phyloP scores from a whole-genome alignment of 1,139 yeast species.

The Geotrichum carabidarum region DNA sequence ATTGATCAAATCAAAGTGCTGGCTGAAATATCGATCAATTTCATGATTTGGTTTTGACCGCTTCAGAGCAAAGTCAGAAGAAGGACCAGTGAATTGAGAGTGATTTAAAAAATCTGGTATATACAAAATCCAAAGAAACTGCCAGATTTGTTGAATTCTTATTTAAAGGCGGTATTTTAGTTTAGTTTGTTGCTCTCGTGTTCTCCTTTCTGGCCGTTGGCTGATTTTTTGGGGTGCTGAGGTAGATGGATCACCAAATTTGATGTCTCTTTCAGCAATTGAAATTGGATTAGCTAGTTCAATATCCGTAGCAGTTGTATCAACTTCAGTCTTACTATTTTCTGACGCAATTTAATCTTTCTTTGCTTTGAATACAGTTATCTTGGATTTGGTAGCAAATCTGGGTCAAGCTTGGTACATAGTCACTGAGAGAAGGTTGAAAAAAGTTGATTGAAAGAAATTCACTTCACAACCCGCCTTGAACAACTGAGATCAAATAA shows the following conservation, averaged over 20 bases:
- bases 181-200: constrained; percentile 47
- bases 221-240: no score
- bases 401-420: no score
- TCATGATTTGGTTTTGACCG: constrained; percentile 1
- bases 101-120: neutral
- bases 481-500: no score
- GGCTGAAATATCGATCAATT: constrained; percentile 29
- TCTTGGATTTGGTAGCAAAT: no score
- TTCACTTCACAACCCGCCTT: no score
- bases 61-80: no score
- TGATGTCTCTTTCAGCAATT: constrained; percentile 41
- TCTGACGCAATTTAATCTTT: no score
- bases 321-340: neutral
- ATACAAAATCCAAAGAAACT: neutral
- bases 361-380: no score
- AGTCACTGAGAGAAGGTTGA: no score
- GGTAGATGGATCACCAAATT: constrained; percentile 31
- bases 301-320: no score
- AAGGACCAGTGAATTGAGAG: no score
- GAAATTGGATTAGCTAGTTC: neutral
- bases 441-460: no score
- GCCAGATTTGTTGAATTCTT: neutral
- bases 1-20: constrained; percentile 68
- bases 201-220: constrained; percentile 39
- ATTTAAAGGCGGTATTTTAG: neutral